These are phyloP conservation scores for Hansenula lynferdii DNA, from an alignment of 1,139 yeast genomes.

Conservation along the genomic window DNA sequence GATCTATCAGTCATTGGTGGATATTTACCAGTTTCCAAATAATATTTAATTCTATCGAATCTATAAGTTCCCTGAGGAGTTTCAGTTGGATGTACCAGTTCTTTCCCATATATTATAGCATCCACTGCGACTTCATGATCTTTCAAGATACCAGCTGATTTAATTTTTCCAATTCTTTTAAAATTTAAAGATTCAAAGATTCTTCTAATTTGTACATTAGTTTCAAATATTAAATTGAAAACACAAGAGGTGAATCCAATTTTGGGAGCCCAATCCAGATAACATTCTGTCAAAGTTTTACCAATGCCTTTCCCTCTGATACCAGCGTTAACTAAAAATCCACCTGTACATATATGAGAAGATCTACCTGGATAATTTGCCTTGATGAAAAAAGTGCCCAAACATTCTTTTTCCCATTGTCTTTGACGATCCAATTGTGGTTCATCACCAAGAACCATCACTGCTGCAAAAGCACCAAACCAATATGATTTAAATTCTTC, in stretches of 20 bases:
- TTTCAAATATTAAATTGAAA: slow-evolving; percentile 84
- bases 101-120: slow-evolving; percentile 67
- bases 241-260: slow-evolving; percentile 82
- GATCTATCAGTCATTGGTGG: slow-evolving; percentile 79
- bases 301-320: slow-evolving; percentile 95
- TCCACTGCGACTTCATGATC: slow-evolving; percentile 83
- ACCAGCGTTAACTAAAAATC: slow-evolving; percentile 86
- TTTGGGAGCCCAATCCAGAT: slow-evolving; percentile 85
- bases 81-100: slow-evolving; percentile 28
- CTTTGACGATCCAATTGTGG: slow-evolving; percentile 51
- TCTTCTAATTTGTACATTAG: slow-evolving; percentile 76
- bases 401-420: slow-evolving; percentile 87
- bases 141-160: slow-evolving; percentile 81
- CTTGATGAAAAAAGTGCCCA: slow-evolving; percentile 78
- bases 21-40: slow-evolving; percentile 79
- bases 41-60: slow-evolving; percentile 74
- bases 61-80: slow-evolving; percentile 26
- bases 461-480: slow-evolving; percentile 79
- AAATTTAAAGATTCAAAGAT: slow-evolving; percentile 80
- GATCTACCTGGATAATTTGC: slow-evolving; percentile 93
- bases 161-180: slow-evolving; percentile 70
- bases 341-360: slow-evolving; percentile 89
- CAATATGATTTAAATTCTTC: slow-evolving; percentile 77
- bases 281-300: slow-evolving; percentile 74
- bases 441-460: slow-evolving; percentile 80